Evolutionary conservation across 257 asterid species (phyloP).

Genomic region (Solanum medicagineum): DNA sequence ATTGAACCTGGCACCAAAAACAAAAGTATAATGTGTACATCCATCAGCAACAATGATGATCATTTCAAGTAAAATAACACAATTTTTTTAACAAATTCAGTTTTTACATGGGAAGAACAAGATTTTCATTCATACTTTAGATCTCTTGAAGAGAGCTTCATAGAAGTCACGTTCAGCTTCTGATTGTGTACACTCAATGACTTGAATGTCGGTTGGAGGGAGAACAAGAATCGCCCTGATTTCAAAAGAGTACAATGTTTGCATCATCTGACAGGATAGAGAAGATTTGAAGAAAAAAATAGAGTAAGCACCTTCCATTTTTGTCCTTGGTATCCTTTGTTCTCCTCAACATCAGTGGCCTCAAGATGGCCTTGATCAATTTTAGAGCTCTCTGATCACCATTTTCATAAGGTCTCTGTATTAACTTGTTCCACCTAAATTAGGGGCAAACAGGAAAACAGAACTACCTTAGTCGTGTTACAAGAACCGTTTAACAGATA

Average conservation of each 20-base stretch:
- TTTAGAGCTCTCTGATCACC: slow-evolving; percentile 64
- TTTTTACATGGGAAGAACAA: background rate
- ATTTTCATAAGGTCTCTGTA: slow-evolving; percentile 72
- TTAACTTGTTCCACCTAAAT: slow-evolving; percentile 74
- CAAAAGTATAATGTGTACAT: background rate
- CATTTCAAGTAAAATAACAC: background rate
- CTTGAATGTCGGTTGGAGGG: slow-evolving; percentile 72
- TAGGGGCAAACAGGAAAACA: background rate
- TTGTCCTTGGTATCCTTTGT: slow-evolving; percentile 75
- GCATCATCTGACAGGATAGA: background rate
- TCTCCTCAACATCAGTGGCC: slow-evolving; percentile 81
- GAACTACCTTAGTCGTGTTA: background rate
- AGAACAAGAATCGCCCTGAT: slow-evolving; percentile 73
- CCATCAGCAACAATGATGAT: background rate
- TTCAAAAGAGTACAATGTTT: background rate
- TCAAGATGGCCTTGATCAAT: slow-evolving; percentile 62
- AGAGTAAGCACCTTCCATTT: slow-evolving; percentile 49
- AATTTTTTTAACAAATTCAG: background rate
- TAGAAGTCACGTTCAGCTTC: slow-evolving; percentile 68
- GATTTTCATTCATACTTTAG: slow-evolving; percentile 37
- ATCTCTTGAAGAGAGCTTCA: slow-evolving; percentile 70
- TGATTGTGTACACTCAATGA: slow-evolving; percentile 56
- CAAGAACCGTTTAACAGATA: background rate
- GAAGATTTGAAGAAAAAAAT: background rate
- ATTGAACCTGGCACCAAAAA: slow-evolving; percentile 46